A percentile compares a stretch with the other conserved stretches of the same genome.
phyloP scores from a whole-genome alignment of 768 basidiomycete species.

The Phanerochaete sordida region DNA sequence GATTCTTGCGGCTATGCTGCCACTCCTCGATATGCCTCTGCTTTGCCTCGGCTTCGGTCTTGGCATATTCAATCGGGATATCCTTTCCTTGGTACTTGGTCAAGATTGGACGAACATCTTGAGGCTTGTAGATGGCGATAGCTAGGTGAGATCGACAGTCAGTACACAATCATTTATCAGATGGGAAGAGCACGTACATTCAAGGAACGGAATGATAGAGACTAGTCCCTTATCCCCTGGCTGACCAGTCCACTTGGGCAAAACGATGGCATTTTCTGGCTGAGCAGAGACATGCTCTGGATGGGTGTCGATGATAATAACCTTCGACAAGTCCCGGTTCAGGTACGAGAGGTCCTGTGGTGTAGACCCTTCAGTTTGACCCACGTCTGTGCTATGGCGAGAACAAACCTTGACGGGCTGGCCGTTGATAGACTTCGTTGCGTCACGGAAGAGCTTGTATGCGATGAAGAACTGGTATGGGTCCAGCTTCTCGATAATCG shows the following conservation, averaged over 20 bases:
- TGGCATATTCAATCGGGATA: conserved; percentile 85
- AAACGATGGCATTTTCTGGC: conserved; percentile 82
- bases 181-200: no score
- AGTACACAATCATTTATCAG: no score
- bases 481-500: conserved; percentile 91
- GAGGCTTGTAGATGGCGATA: conserved; percentile 85
- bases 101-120: conserved; percentile 86
- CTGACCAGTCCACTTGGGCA: conserved; percentile 86
- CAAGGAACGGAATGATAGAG: conserved; percentile 95
- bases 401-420: conserved; percentile 74
- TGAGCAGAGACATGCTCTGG: conserved; percentile 75
- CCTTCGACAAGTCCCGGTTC: conserved; percentile 90
- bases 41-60: conserved; percentile 83
- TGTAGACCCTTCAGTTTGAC: background rate
- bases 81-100: conserved; percentile 84
- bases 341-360: conserved; percentile 87
- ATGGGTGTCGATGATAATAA: conserved; percentile 82
- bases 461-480: conserved; percentile 86
- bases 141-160: conserved; percentile 43
- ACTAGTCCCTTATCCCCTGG: conserved; percentile 73
- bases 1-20: conserved; percentile 46
- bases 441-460: conserved; percentile 91
- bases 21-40: conserved; percentile 76
- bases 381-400: background rate
- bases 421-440: conserved; percentile 79